Evolutionary conservation across 2,329 filamentous ascomycete species (phyloP).

Genomic region (Hypoxylon sp.): DNA sequence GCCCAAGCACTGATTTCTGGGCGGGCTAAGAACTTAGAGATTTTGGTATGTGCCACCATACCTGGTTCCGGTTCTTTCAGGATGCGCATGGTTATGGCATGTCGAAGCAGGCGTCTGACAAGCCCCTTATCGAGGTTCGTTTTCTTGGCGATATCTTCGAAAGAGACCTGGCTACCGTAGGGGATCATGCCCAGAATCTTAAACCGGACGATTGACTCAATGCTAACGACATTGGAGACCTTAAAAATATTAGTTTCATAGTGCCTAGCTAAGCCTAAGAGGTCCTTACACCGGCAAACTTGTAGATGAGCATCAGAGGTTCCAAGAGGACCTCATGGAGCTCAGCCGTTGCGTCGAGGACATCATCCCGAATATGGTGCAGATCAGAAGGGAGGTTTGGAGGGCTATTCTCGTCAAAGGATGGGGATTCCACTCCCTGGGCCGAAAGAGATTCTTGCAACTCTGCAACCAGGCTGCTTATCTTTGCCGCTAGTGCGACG

Average conservation of each 20-base stretch:
- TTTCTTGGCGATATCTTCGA: slow-evolving; percentile 35
- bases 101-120: slow-evolving; percentile 44
- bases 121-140: slow-evolving; percentile 40
- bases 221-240: slow-evolving; percentile 37
- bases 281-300: slow-evolving; percentile 26
- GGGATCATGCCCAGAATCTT: slow-evolving; percentile 45
- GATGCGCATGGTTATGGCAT: slow-evolving; percentile 48
- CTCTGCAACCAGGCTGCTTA: slow-evolving; percentile 31
- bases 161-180: slow-evolving; percentile 31
- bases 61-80: slow-evolving; percentile 47
- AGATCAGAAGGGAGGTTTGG: slow-evolving; percentile 24
- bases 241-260: slow-evolving; percentile 26
- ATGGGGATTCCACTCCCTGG: slow-evolving; percentile 32
- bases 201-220: slow-evolving; percentile 45
- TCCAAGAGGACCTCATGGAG: slow-evolving; percentile 59
- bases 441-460: slow-evolving; percentile 31
- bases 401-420: slow-evolving; percentile 37
- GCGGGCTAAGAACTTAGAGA: slow-evolving; percentile 34
- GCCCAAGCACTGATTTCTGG: slow-evolving; percentile 36
- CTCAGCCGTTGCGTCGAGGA: slow-evolving; percentile 40
- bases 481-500: slow-evolving; percentile 30
- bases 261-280: slow-evolving; percentile 3
- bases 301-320: slow-evolving; percentile 54
- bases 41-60: slow-evolving; percentile 45
- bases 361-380: slow-evolving; percentile 25